A percentile compares a stretch with the other conserved stretches of the same genome.
phyloP scores from a whole-genome alignment of 805 yeast genomes.

The Maudiozyma serrabonitensis region DNA sequence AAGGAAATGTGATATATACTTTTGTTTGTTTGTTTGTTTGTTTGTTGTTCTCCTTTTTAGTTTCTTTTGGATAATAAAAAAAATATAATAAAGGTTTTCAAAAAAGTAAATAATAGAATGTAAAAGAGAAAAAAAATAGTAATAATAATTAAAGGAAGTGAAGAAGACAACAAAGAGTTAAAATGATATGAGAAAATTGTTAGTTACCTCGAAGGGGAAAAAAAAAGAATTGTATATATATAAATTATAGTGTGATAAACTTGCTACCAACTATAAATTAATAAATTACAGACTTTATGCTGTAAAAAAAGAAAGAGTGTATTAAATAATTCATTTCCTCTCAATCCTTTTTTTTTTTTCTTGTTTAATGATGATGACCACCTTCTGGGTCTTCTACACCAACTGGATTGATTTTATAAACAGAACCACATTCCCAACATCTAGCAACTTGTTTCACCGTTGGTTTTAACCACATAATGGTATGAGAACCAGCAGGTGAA shows the following conservation, averaged over 20 bases:
- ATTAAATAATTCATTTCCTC: not conserved
- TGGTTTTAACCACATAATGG: conserved; percentile 86
- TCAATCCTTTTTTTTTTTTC: not conserved
- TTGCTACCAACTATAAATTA: too few species aligned
- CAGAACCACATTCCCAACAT: conserved; percentile 99
- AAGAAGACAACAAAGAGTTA: too few species aligned
- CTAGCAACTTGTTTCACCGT: conserved; percentile 74
- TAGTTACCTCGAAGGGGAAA: too few species aligned
- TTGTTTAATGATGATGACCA: conserved; percentile 14
- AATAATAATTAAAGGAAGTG: too few species aligned
- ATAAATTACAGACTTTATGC: too few species aligned
- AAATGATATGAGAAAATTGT: too few species aligned
- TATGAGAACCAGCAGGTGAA: conserved; percentile 86
- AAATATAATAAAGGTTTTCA: not conserved
- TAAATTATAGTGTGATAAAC: too few species aligned
- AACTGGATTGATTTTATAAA: conserved; percentile 77
- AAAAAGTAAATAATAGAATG: too few species aligned
- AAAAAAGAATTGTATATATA: too few species aligned
- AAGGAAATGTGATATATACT: not conserved
- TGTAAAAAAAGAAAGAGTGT: too few species aligned
- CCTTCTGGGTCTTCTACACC: conserved; percentile 63
- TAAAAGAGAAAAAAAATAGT: not conserved
- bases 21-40: too few species aligned
- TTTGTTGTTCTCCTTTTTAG: too few species aligned
- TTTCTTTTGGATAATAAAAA: not conserved